Base-by-base conservation (phyloP, 2,329 filamentous ascomycete species). In the Aspergillus sp. region DNA sequence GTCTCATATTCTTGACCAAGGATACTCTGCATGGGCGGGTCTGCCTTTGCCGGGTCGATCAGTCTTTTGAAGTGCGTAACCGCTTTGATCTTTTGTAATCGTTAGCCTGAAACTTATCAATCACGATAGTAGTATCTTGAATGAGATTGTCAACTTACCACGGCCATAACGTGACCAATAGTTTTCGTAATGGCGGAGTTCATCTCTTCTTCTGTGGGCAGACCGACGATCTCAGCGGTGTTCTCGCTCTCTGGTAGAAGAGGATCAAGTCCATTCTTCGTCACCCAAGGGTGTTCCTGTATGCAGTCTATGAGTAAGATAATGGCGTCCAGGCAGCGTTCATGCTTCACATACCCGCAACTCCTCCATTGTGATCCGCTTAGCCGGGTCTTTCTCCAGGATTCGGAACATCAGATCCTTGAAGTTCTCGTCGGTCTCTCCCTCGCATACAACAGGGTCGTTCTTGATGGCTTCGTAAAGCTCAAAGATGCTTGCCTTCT, bases 281-380 rank as follows among this genome's bases (percentile, higher is more conserved):
- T 98, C 13, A 99, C 92, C 95, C 95, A 99, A 0, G 92, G 87
- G 73, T 99, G 95, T 69, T 89, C 85, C 94, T 97, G 63, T 23
- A 57, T 52, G 28, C 8, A 19, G 48, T 19, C 51, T 47, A 54
- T 65, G 49, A 63, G 52, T 13, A 53, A 48, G 15, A 21, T 17
- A 15, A 17, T 23, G 4, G 36, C 19, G 17, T 45, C 28, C 15
- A 23, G n/a, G 5, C 30, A 55, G 21, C 15, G 41, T 23, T 21
- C 17, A 17, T 28, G 32, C 13, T 15, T 10, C 12, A 77, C 89
- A 76, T 82, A 97, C 93, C 69, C 95, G 85, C 51, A 98, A 78
- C 67, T 92, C 87, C 2, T 83, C 78, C 89, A 99, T 96, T 1
- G 81, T 89, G 63, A 98, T 96, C 63, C 95, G 85, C 70, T 89